phyloP scores from a whole-genome alignment of 2,329 filamentous ascomycete species.

The Shiraia sp. region DNA sequence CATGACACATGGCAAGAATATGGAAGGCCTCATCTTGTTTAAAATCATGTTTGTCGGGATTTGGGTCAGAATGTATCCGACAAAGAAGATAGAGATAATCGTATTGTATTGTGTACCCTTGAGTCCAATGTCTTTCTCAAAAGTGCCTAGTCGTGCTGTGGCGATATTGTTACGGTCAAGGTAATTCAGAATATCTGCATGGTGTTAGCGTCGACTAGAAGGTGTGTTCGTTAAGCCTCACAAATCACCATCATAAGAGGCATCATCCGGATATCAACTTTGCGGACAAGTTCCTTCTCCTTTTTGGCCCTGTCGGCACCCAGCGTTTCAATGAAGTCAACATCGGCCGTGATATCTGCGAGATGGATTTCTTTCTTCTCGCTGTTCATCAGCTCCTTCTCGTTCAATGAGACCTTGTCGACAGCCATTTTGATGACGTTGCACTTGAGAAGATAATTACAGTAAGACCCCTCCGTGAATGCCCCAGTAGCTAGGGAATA shows the following conservation, averaged over 20 bases:
- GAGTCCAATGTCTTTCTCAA: slow-evolving; percentile 10
- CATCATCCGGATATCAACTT: slow-evolving; percentile 68
- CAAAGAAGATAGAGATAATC: slow-evolving; percentile 12
- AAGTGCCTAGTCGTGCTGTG: slow-evolving; percentile 8
- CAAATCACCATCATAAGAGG: slow-evolving; percentile 67
- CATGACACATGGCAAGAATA: slow-evolving; percentile 49
- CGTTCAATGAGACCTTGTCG: too few relatives aligned
- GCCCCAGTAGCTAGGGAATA: too few relatives aligned
- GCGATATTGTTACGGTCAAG: slow-evolving; percentile 14
- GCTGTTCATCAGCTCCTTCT: neutral
- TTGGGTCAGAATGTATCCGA: slow-evolving; percentile 12
- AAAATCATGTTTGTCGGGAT: slow-evolving; percentile 31
- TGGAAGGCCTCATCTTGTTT: slow-evolving; percentile 56
- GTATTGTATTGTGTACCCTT: slow-evolving; percentile 14
- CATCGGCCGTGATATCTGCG: slow-evolving; percentile 7
- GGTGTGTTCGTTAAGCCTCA: too few relatives aligned
- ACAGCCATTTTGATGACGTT: too few relatives aligned
- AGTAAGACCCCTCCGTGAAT: too few relatives aligned
- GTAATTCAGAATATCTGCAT: slow-evolving; percentile 14
- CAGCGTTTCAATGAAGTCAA: too few relatives aligned
- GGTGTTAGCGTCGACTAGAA: too few relatives aligned
- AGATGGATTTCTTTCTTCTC: slow-evolving; percentile 7
- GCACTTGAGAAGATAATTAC: too few relatives aligned
- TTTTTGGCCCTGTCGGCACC: too few relatives aligned
- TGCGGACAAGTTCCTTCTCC: slow-evolving; percentile 64